Evolutionary conservation across 805 yeast genomes (phyloP).

Genomic region (Kodamaea hsintzibuensis): DNA sequence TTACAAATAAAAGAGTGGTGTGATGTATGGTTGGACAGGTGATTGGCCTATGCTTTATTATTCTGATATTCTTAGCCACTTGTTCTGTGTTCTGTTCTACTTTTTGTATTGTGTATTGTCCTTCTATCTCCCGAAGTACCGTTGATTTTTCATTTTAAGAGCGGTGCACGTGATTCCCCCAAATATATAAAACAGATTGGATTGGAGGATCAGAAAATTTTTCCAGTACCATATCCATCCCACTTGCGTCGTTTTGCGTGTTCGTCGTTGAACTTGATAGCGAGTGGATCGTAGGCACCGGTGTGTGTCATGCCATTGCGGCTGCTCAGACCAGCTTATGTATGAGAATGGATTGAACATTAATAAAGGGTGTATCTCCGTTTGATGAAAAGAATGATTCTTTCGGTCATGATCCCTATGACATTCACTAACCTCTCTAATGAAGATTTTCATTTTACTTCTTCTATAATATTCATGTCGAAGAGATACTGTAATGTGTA

Average conservation of each 20-base stretch:
- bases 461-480: too few relatives aligned
- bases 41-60: too few relatives aligned
- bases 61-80: too few relatives aligned
- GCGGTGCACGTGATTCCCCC: background rate
- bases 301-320: slow-evolving; percentile 7
- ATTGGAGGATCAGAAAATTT: background rate
- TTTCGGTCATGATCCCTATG: slow-evolving; percentile 33
- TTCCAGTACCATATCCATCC: slow-evolving; percentile 11
- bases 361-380: slow-evolving; percentile 33
- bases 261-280: slow-evolving; percentile 14
- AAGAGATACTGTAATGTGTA: too few relatives aligned
- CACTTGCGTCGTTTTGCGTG: slow-evolving; percentile 19
- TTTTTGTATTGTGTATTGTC: too few relatives aligned
- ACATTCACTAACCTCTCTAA: slow-evolving; percentile 11
- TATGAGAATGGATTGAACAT: slow-evolving; percentile 12
- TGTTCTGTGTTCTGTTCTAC: too few relatives aligned
- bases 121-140: too few relatives aligned
- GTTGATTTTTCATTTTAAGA: background rate
- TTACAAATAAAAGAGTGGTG: too few relatives aligned
- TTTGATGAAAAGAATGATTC: slow-evolving; percentile 30
- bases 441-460: too few relatives aligned
- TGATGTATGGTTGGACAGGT: too few relatives aligned
- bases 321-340: slow-evolving; percentile 14
- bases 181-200: background rate
- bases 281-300: slow-evolving; percentile 9